Evolutionary conservation across 2,329 filamentous ascomycete genomes (phyloP), one percentile per base, ranked within the genome.

Genomic region (Alternaria incomplexa): DNA sequence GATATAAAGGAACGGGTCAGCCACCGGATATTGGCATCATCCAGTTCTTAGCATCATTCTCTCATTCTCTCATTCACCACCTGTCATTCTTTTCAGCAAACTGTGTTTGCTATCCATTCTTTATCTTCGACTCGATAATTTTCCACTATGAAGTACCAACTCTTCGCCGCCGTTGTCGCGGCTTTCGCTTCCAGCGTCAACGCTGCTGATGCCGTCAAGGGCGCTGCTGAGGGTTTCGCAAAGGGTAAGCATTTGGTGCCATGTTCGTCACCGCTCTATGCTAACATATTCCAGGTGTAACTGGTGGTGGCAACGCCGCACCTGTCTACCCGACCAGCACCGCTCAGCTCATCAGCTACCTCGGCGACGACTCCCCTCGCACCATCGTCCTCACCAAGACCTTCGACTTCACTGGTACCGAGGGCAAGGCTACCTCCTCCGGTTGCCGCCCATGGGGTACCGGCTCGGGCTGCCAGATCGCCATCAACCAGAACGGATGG

Each of bases 401-500:
- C 50, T 85, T 85, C 72, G 84, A 87, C 80, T 89, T 88, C 81
- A 84, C 80, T 30, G 83, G 82, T 40, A 83, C 82, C 11, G 87
- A 89, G 75, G 87, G 87, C 43, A 84, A 81, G 4, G 81, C 80
- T 30, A 85, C 81, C 26, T 83, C 76, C 44, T 83, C 81, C 15
- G 88, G 88, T 22, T 90, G 88, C 70, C 84, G 87, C 15, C 87
- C 88, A 23, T 77, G 74, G 68, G 76, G 76, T 13, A 79, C 76
- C 62, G 87, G 85, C 40, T 87, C 85, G 25, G 83, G 74, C 11
- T 87, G 88, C 78, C 88, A 90, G 81, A 69, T 84, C 45, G 85
- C 88, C 66, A 89, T 90, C 75, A 81, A 87, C 80, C 79, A 88
- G 73, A 72, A 82, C 72, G 88, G 86, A 84, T 90, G 88, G 77